A percentile compares a stretch with the other conserved stretches of the same genome.
phyloP scores from a whole-genome alignment of 1,284 basidiomycete genomes.

The Cryptococcus jaspeensis region DNA sequence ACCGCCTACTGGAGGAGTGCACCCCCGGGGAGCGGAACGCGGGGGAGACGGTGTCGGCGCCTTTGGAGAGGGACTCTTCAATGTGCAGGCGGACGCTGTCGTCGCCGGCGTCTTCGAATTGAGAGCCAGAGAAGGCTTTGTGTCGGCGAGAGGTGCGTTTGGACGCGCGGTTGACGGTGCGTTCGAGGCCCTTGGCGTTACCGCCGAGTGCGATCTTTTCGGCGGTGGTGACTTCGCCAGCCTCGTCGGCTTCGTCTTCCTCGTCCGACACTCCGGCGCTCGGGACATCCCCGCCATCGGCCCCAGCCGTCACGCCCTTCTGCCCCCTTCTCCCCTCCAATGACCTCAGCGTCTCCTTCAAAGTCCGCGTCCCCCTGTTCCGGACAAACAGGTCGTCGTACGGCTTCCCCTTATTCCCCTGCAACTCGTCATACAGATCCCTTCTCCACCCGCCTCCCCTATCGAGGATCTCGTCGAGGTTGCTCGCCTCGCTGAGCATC shows the following conservation, averaged over 20 bases:
- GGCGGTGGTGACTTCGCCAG: constrained; percentile 52
- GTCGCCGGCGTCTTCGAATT: constrained; percentile 89
- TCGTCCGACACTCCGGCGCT: constrained; percentile 22
- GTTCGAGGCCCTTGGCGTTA: constrained; percentile 19
- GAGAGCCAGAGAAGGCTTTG: constrained; percentile 59
- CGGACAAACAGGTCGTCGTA: constrained; percentile 63
- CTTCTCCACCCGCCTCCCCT: constrained; percentile 54
- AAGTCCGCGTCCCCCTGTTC: constrained; percentile 57
- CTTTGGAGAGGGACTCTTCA: constrained; percentile 72
- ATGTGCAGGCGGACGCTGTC: constrained; percentile 80
- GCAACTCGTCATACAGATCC: constrained; percentile 72
- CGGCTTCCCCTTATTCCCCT: constrained; percentile 79
- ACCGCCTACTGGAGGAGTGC: not conserved
- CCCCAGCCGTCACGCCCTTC: too few relatives aligned
- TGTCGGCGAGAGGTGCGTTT: constrained; percentile 30
- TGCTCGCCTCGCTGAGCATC: constrained; percentile 81
- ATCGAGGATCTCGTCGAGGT: constrained; percentile 57
- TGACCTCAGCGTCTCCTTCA: constrained; percentile 6
- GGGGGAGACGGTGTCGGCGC: constrained; percentile 56
- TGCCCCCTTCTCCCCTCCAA: not conserved
- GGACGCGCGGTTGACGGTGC: constrained; percentile 4
- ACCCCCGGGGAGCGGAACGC: not conserved
- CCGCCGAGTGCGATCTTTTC: constrained; percentile 37
- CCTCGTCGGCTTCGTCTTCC: constrained; percentile 49
- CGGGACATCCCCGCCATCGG: too few relatives aligned